Base-by-base conservation (phyloP, 352 stramenopile genomes). In the Thraustochytrium striatum region DNA sequence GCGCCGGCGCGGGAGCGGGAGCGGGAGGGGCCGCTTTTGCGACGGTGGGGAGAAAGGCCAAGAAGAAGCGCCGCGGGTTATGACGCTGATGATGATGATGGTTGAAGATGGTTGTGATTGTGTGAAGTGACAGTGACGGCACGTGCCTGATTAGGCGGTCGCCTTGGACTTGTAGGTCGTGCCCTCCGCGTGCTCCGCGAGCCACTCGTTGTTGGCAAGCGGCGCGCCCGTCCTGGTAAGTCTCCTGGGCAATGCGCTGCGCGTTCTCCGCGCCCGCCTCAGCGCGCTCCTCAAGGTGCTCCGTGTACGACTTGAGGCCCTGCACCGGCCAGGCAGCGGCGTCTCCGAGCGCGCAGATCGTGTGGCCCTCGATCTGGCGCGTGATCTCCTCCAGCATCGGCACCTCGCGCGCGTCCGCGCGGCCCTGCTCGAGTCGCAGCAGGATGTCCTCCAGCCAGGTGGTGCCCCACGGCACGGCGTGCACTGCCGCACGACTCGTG, bases 401-500 rank as follows among this genome's bases (percentile, higher is more conserved):
- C 83, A 99, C 98, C 86, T 99, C 96, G 78, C 97, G 90, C 81
- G 97, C 89, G 81, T 99, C 94, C 36, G 94, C 95, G 69, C 99
- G 89, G 57, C 97, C 97, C 75, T 90, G 95, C 87, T 99, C 96
- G 93, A 99, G 98, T 72, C 96, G 94, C 62, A 92, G 93, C 50
- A 99, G 86, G 72, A 99, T 96, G 79, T 95, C 91, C 85, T 99
- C 95, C 84, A 99, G 90, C 94, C 94, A 99, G 32, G 89, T 91
- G 57, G 95, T 98, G 72, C 96, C 95, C 85, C 95, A 83, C 95
- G 93, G 89, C 96, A 99, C 52, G 97, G 96, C 50, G 96, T 99
- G 88, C 97, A 99, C 88, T 99, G 96, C 97, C 97, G 86, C 97
- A 99, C 79, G 93, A 98, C 87, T 99, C 97, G 87, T 99, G 96